These are phyloP conservation scores for Quercus lobata DNA, from an alignment of 331 rosid species.

Conservation along the genomic window DNA sequence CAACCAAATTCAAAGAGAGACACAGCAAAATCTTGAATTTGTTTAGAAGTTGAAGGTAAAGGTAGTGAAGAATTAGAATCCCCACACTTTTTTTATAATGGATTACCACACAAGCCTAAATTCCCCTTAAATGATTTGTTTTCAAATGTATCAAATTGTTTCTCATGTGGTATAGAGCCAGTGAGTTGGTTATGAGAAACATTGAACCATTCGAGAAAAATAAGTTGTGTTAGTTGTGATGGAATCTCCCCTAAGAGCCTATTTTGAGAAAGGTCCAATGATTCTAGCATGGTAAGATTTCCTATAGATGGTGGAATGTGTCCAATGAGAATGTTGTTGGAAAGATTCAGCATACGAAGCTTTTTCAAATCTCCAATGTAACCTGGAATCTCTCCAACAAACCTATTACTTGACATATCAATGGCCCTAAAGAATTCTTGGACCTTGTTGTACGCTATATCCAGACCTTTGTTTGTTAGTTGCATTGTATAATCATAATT, in stretches of 20 bases:
- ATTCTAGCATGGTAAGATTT: constrained; percentile 6
- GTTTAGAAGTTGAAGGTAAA: not conserved
- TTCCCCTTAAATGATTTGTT: not conserved
- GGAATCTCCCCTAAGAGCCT: too few species aligned
- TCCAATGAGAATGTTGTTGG: constrained; percentile 1
- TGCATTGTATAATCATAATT: not conserved
- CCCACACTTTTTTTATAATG: constrained; percentile 5
- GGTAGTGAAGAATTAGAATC: not conserved
- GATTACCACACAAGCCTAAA: constrained; percentile 6
- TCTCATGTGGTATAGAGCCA: not conserved
- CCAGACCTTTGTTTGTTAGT: constrained; percentile 5
- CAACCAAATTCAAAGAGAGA: not conserved
- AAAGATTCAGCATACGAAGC: not conserved
- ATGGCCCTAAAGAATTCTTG: not conserved
- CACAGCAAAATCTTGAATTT: too few species aligned
- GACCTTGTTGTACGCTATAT: not conserved
- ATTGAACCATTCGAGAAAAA: too few species aligned
- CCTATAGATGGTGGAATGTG: constrained; percentile 3
- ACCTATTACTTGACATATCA: constrained; percentile 6
- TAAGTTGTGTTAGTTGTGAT: too few species aligned
- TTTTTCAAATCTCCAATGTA: too few species aligned
- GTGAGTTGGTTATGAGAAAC: too few species aligned
- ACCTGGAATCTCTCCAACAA: not conserved
- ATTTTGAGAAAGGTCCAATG: constrained; percentile 14
- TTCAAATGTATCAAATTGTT: constrained; percentile 12